A percentile compares a stretch with the other conserved stretches of the same genome.
Conservation (phyloP, 2,329 filamentous ascomycete genomes). For the Fusarium veterinarium region DNA sequence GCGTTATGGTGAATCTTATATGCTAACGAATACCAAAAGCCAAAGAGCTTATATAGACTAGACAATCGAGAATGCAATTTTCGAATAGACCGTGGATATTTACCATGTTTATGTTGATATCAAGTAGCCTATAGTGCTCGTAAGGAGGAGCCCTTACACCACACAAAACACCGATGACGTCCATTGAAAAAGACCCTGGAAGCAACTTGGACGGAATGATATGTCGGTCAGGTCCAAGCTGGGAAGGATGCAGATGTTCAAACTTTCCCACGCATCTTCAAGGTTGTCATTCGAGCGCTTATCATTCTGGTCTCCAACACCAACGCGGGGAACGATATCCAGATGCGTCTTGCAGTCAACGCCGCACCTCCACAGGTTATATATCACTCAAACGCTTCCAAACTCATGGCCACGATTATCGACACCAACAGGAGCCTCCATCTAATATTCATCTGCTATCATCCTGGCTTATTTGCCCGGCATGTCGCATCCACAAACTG, state of each 20-base stretch:
- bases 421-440: not conserved
- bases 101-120: not conserved
- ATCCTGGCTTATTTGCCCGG: not conserved
- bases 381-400: not conserved
- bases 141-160: not conserved
- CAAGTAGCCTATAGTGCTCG: not conserved
- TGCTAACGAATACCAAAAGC: not conserved
- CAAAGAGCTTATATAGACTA: not conserved
- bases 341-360: not conserved
- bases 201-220: not conserved
- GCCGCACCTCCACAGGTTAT: not conserved
- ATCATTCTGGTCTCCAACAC: not conserved
- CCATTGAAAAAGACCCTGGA: not conserved
- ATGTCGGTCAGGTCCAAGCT: not conserved
- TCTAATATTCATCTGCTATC: not conserved
- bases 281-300: slow-evolving; percentile 7
- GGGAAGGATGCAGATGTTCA: not conserved
- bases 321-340: not conserved
- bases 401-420: not conserved
- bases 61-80: not conserved
- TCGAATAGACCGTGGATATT: not conserved
- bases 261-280: not conserved
- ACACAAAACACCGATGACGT: not conserved
- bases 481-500: slow-evolving; percentile 52
- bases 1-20: not conserved